Evolutionary conservation across 2,329 filamentous ascomycete species (phyloP).

Genomic region (Aspergillus tamarii): DNA sequence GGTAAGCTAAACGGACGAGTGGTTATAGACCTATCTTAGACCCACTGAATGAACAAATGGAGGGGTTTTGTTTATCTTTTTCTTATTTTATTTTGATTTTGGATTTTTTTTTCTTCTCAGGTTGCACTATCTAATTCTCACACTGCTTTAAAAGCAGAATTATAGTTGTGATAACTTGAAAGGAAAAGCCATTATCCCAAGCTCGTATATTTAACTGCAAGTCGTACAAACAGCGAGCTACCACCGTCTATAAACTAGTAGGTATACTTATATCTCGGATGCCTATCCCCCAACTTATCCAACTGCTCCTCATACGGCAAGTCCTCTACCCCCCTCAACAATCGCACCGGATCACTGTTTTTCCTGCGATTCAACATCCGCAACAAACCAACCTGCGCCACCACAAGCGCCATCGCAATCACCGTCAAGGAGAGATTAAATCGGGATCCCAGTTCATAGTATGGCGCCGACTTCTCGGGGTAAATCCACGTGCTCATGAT

Average conservation of each 20-base stretch:
- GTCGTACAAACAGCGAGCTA: background rate
- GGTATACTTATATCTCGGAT: conserved; percentile 20
- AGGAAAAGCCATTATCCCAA: too few species aligned
- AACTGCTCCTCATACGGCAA: conserved; percentile 15
- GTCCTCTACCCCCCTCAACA: conserved; percentile 12
- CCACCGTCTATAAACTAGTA: conserved; percentile 9
- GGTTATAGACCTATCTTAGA: background rate
- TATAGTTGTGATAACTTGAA: too few species aligned
- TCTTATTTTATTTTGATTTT: too few species aligned
- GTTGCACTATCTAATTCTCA: too few species aligned
- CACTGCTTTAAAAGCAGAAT: too few species aligned
- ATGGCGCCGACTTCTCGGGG: conserved; percentile 15
- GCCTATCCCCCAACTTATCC: conserved; percentile 15
- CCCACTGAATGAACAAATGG: too few species aligned
- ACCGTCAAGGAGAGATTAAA: conserved; percentile 15
- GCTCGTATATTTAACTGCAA: too few species aligned
- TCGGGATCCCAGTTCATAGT: conserved; percentile 11
- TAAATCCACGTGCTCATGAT: conserved; percentile 21
- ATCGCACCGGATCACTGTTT: background rate
- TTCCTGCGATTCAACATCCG: conserved; percentile 14
- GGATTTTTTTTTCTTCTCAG: too few species aligned
- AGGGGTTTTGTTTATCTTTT: too few species aligned
- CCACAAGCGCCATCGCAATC: conserved; percentile 10
- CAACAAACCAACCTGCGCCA: conserved; percentile 13
- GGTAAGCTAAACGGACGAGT: background rate